Evolutionary conservation across 2,329 filamentous ascomycete genomes (phyloP), one percentile per base, ranked within the genome.

Genomic region (Clonostachys rosea): DNA sequence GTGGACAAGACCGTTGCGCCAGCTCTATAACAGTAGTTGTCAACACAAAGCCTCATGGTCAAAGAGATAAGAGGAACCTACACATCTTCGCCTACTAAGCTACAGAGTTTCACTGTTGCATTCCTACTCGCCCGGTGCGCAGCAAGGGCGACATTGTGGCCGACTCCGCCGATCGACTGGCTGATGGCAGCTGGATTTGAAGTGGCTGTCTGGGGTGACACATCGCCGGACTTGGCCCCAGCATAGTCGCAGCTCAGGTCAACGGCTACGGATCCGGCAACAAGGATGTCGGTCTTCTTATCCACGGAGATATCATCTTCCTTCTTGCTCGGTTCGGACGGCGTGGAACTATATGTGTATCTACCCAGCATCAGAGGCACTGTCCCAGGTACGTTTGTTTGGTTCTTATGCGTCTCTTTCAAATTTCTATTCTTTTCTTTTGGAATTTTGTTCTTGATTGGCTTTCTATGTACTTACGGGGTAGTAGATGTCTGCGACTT

Each of bases 101-200:
- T 95, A 66, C 86, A 91, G 14, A 96, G 79, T 18, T 81, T 77
- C 8, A 94, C 87, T 13, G 75, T 80, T 39, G 67, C 67, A 16
- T 68, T 59, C 8, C 80, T 82, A 49, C 87, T 78, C 13, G 75
- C 75, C 34, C 84, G 78, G 54, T 91, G 87, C 1, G 89, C 85
- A 41, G 92, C 91, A 43, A 90, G 78, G 14, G 94, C 90, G 41
- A 97, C 89, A 59, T 97, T 97, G 59, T 91, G 86, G 7, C 89
- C 94, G 8, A 97, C 94, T 7, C 94, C 94, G 12, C 94, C 94
- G 8, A 96, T 79, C 1, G 87, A 89, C 60, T 95, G 90, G 35
- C 72, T 82, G 53, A 96, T 95, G 13, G 74, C 71, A 8, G 91
- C 83, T 43, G 89, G 89, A 59, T 97, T 97, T 1, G 92, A 97